Conservation (phyloP, 148 eudicot genomes). For the Chenopodium suecicum region DNA sequence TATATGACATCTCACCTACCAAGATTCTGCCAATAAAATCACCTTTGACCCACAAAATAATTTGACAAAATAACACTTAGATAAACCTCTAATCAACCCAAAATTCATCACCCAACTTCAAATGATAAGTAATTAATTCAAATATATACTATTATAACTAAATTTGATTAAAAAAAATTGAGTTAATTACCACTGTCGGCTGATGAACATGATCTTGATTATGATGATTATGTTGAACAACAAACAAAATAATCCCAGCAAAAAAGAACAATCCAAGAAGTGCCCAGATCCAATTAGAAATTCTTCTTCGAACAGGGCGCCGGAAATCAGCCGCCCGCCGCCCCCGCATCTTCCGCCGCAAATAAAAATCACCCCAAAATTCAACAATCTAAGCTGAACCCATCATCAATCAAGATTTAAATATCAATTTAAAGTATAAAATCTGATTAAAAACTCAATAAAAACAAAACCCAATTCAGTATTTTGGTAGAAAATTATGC, state of each 20-base stretch:
- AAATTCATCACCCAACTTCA: neutral
- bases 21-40: neutral
- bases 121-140: neutral
- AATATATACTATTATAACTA: neutral
- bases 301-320: slow-evolving; percentile 77
- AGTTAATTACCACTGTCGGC: slow-evolving; percentile 43
- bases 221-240: slow-evolving; percentile 66
- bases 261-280: slow-evolving; percentile 52
- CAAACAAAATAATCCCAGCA: slow-evolving; percentile 59
- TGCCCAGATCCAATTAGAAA: slow-evolving; percentile 76
- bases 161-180: neutral
- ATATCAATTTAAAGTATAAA: neutral
- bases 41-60: slow-evolving; percentile 18
- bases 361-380: slow-evolving; percentile 2
- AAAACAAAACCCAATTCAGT: slow-evolving; percentile 26
- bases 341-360: slow-evolving; percentile 46
- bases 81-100: neutral
- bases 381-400: slow-evolving; percentile 13
- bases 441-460: neutral
- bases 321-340: slow-evolving; percentile 82
- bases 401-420: slow-evolving; percentile 5
- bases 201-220: slow-evolving; percentile 45
- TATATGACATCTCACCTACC: slow-evolving; percentile 15
- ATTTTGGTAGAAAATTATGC: slow-evolving; percentile 10
- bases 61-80: neutral